Percentiles rank a stretch among this genome's conserved stretches.
Evolutionary conservation across 2,329 filamentous ascomycete species (phyloP).

Genomic region (Zasmidium citrigriseum): DNA sequence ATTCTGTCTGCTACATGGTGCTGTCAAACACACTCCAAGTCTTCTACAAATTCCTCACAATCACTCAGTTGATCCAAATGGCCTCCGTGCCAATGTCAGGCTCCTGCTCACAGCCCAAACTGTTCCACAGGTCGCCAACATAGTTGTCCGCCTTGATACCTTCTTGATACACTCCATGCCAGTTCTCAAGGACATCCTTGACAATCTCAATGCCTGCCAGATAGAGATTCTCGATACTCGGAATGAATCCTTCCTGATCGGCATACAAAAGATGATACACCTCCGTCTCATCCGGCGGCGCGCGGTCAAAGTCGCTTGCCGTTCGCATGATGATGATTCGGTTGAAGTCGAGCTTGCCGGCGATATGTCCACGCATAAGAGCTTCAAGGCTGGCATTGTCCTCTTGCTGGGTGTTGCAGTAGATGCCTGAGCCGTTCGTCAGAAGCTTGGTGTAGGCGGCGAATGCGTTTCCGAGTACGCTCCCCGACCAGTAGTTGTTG

Average conservation of each 20-base stretch:
- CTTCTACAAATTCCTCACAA: neutral
- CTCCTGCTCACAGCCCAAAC: slow-evolving; percentile 63
- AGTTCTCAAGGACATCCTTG: slow-evolving; percentile 60
- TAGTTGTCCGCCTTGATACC: slow-evolving; percentile 65
- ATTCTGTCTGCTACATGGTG: too few relatives aligned
- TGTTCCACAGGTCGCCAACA: slow-evolving; percentile 69
- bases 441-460: slow-evolving; percentile 32
- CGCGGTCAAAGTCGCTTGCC: slow-evolving; percentile 71
- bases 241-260: slow-evolving; percentile 63
- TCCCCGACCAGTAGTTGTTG: slow-evolving; percentile 36
- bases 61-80: slow-evolving; percentile 12
- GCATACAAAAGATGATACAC: slow-evolving; percentile 61
- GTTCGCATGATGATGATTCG: slow-evolving; percentile 39
- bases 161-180: slow-evolving; percentile 57
- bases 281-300: slow-evolving; percentile 57
- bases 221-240: slow-evolving; percentile 68
- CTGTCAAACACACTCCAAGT: neutral
- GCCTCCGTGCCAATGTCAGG: slow-evolving; percentile 57
- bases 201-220: slow-evolving; percentile 65
- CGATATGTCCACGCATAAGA: slow-evolving; percentile 32
- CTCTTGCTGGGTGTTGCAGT: slow-evolving; percentile 40
- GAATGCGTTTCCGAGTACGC: slow-evolving; percentile 32
- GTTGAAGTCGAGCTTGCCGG: slow-evolving; percentile 34
- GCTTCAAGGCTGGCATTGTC: slow-evolving; percentile 40
- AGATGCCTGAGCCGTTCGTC: slow-evolving; percentile 39